These are phyloP conservation scores for Psilocybe azurescens DNA, from an alignment of 768 basidiomycete genomes.

Conservation along the genomic window DNA sequence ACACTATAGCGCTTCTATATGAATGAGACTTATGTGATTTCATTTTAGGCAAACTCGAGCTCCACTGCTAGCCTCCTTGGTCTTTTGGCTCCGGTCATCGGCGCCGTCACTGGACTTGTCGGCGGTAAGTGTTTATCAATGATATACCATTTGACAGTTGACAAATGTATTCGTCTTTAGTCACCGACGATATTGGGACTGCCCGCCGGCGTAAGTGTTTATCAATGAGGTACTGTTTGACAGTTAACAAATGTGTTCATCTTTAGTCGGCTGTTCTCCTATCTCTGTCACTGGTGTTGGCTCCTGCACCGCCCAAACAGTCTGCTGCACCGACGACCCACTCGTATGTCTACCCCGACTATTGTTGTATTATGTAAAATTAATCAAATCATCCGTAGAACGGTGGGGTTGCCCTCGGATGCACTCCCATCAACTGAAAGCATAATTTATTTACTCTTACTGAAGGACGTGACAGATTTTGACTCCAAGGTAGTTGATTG, in stretches of 20 bases:
- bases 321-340: constrained; percentile 34
- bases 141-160: too few species aligned
- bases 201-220: too few species aligned
- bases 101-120: constrained; percentile 21
- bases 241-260: neutral
- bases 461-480: too few species aligned
- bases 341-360: too few species aligned
- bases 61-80: constrained; percentile 20
- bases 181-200: too few species aligned
- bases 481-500: too few species aligned
- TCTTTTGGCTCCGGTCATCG: constrained; percentile 31
- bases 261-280: constrained; percentile 33
- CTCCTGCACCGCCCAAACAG: constrained; percentile 32
- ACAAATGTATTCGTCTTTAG: too few species aligned
- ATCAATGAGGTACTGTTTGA: neutral
- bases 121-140: constrained; percentile 17
- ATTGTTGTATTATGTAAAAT: too few species aligned
- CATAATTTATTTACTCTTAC: too few species aligned
- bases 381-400: constrained; percentile 18
- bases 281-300: constrained; percentile 30
- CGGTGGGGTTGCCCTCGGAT: constrained; percentile 34
- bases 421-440: constrained; percentile 33
- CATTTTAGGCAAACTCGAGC: constrained; percentile 21
- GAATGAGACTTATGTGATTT: neutral
- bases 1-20: neutral